Evolutionary conservation across 208 protist species (phyloP).

Genomic region (Leishmania guyanensis): DNA sequence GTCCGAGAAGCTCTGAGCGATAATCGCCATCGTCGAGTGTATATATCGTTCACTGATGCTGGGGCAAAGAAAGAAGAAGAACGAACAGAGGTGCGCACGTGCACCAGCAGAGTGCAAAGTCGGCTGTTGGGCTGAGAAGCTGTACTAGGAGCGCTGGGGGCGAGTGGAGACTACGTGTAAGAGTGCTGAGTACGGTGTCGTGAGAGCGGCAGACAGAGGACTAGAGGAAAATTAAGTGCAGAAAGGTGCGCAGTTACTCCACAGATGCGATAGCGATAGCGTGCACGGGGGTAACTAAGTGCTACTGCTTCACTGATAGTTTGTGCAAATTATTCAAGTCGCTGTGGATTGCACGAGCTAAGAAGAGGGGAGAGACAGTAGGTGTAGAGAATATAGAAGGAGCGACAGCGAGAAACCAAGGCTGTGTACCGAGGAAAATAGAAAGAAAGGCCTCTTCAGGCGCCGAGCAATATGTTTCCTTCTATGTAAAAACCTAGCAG

Average conservation of each 20-base stretch:
- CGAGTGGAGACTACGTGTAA: not conserved
- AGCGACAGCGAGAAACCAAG: not conserved
- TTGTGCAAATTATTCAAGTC: not conserved
- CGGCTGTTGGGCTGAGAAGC: not conserved
- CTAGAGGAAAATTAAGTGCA: not conserved
- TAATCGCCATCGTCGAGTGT: slow-evolving; percentile 42
- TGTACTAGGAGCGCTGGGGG: not conserved
- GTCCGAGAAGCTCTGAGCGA: slow-evolving; percentile 59
- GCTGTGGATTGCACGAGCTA: not conserved
- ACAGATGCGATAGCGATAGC: not conserved
- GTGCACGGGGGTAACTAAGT: not conserved
- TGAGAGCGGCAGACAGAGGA: not conserved
- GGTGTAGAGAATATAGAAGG: not conserved
- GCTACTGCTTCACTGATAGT: not conserved
- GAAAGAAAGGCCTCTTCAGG: not conserved
- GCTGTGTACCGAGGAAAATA: not conserved
- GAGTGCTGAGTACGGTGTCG: not conserved
- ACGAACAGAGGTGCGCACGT: not conserved
- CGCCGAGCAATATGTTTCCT: not conserved
- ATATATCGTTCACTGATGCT: not conserved
- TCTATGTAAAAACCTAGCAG: not conserved
- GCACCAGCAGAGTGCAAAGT: not conserved
- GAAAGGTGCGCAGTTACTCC: not conserved
- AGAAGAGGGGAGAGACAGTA: not conserved
- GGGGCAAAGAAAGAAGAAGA: not conserved